Conservation (phyloP, 2,329 filamentous ascomycete species). For the Hypoxylon sp. region DNA sequence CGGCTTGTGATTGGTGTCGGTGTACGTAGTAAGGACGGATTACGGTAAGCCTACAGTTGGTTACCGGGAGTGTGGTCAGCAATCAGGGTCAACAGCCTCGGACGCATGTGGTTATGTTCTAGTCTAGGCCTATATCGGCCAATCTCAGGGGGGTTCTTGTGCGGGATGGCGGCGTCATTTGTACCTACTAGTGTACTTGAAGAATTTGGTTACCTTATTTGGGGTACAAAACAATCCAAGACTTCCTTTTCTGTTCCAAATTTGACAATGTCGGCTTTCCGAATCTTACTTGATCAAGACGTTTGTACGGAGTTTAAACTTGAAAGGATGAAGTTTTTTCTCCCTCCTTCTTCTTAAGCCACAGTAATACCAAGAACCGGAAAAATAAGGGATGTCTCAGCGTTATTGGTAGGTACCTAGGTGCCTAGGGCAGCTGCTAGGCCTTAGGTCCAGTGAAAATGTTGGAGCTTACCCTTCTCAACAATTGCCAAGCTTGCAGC, state of each 20-base stretch:
- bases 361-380: constrained; percentile 14
- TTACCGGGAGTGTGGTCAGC: constrained; percentile 40
- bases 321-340: constrained; percentile 8
- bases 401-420: neutral
- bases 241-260: constrained; percentile 16
- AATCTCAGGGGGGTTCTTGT: constrained; percentile 15
- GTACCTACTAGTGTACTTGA: constrained; percentile 15
- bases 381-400: constrained; percentile 19
- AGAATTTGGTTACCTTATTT: constrained; percentile 17
- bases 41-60: constrained; percentile 39
- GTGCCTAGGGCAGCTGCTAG: too few species aligned
- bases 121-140: constrained; percentile 25
- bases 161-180: constrained; percentile 4
- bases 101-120: constrained; percentile 36
- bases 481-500: constrained; percentile 44
- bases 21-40: constrained; percentile 26
- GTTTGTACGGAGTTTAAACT: constrained; percentile 19
- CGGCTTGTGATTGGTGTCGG: constrained; percentile 44
- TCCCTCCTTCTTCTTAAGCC: constrained; percentile 6
- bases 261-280: constrained; percentile 6
- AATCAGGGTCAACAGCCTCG: constrained; percentile 35
- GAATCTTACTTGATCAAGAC: constrained; percentile 12
- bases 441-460: constrained; percentile 25
- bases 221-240: constrained; percentile 16
- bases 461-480: constrained; percentile 42